Base-by-base conservation (phyloP, 306 rosid genomes). In the Glycine latifolia region DNA sequence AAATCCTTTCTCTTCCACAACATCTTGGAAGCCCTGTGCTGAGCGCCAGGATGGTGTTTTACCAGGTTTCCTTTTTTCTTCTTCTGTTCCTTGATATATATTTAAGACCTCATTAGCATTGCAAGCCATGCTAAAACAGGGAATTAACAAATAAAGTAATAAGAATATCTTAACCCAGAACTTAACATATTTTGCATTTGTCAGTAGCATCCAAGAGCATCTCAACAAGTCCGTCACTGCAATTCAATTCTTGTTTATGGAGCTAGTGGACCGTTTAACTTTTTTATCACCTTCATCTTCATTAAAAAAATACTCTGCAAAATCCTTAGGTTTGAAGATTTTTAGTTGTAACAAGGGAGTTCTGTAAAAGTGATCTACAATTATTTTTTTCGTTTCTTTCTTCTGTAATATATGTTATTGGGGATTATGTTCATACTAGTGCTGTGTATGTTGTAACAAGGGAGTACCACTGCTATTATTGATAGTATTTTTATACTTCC, bases 11-110 rank as follows among this genome's bases (percentile, higher is more conserved):
- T 96, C 98, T 4, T 91, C 99, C 10, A 96, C 99, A 8, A 92
- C 91, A 67, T 96, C 98, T 63, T 96, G 99, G 99, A 96, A 89
- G 88, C 93, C 99, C 16, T 96, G 99, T 75, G 99, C 98, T 2
- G 99, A 96, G 89, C 98, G 95, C 10, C 86, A 89, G n/a, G 86
- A 90, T 75, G 94, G 94, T 82, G 97, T 87, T 39, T 70, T 96
- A 79, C 82, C 92, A 87, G 99, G 99, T 96, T 61, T 65, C 72
- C 59, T 79, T 47, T 10, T 14, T 37, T 62, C 33, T 35, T 7
- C 7, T 56, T 11, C 56, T 10, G 3, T 7, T 17, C 26, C 70
- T 79, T 60, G 46, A 52, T 73, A 26, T 63, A 6, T 70, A 6
- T 86, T 48, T 70, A 49, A 46, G 49, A 20, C 76, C 35, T 54